Evolutionary conservation across 176 grass and related monocot species (phyloP), one percentile per base, ranked within the genome.

Genomic region (Chrysopogon serrulatus): DNA sequence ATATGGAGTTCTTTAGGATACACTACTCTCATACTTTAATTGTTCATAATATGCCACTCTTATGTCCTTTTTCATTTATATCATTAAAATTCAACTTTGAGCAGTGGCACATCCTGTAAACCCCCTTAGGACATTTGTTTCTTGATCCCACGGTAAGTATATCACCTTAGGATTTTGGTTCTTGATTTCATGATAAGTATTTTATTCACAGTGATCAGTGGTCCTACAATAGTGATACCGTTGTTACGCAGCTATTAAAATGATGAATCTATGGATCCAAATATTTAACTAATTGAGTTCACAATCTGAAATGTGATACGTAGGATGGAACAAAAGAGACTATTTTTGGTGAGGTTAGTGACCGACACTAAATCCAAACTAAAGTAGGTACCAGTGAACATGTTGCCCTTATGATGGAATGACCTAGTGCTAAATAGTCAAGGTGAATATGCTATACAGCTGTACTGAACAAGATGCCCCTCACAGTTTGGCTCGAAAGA

Each of bases 181-280:
- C 23, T 77, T 60, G 23, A 77, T 61, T 24, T 65, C 74, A 33
- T 82, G 35, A 65, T 79, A 31, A 33, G 21, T 86, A 43, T 86
- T 89, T 79, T n/a, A 39, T 78, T 73, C 24, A 71, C 21, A 65
- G 7, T 66, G 3, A 34, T 40, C 67, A 27, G 68, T 91, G 47
- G 21, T 39, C 21, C 73, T 59, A 57, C 6, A 4, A 24, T 26
- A 76, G 23, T 39, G 11, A 59, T 80, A 34, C 7, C 43, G 27
- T 70, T 85, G 21, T 69, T 69, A 23, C 23, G 24, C 41, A 65
- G 2, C 31, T 81, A 27, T 69, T 81, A 53, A 63, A 63, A 48
- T 27, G 8, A 70, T n/a, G 8, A n/a, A 26, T 68, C 10, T 68
- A 61, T 66, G 28, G 51, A 39, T 71, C 51, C 37, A 78, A 61